Conservation (phyloP, 2,329 filamentous ascomycete species). For the Diplodia seriata region DNA sequence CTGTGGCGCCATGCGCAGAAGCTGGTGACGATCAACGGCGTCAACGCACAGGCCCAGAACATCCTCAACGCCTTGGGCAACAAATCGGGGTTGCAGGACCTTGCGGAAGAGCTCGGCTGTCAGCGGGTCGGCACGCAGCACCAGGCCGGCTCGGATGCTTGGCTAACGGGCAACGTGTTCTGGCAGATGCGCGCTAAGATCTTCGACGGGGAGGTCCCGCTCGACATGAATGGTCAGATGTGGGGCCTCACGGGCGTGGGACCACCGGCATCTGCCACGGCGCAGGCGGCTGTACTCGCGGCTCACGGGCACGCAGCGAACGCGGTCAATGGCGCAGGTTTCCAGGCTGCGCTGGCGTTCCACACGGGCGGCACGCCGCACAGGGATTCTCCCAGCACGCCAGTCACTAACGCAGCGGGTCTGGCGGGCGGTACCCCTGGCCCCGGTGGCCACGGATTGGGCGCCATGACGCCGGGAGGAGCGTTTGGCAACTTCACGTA, state of each 20-base stretch:
- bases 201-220: slow-evolving; percentile 80
- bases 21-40: slow-evolving; percentile 61
- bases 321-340: slow-evolving; percentile 41
- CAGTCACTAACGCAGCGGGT: slow-evolving; percentile 62
- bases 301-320: slow-evolving; percentile 52
- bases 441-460: slow-evolving; percentile 63
- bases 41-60: slow-evolving; percentile 62
- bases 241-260: slow-evolving; percentile 80
- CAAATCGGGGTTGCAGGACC: slow-evolving; percentile 90
- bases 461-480: slow-evolving; percentile 77
- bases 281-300: slow-evolving; percentile 52
- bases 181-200: slow-evolving; percentile 91
- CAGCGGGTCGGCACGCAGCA: slow-evolving; percentile 87
- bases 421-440: slow-evolving; percentile 58
- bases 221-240: slow-evolving; percentile 85
- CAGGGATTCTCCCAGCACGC: slow-evolving; percentile 70
- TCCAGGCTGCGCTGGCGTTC: slow-evolving; percentile 47
- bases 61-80: slow-evolving; percentile 85
- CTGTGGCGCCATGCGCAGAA: slow-evolving; percentile 86
- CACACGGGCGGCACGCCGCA: slow-evolving; percentile 50
- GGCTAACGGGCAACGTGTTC: slow-evolving; percentile 92
- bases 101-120: slow-evolving; percentile 90
- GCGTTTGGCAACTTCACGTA: slow-evolving; percentile 74
- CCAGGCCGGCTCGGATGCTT: slow-evolving; percentile 90
- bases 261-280: slow-evolving; percentile 63